Base-by-base conservation (phyloP, 129 eudicot genomes). In the Mikania micrantha region DNA sequence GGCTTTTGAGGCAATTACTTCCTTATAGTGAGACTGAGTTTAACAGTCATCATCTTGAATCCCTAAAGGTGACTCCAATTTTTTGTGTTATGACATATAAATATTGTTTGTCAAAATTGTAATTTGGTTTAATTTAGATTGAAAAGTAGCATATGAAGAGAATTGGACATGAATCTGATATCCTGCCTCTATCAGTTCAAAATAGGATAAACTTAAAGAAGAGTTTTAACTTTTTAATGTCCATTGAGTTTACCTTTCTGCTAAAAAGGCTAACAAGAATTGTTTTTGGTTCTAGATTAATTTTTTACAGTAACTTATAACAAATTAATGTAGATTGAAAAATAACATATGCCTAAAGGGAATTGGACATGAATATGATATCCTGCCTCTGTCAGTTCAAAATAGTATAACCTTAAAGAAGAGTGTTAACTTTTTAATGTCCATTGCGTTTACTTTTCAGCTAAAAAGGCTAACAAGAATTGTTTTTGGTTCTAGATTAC, bases 1-100 rank as follows among this genome's bases (percentile, higher is more conserved):
- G 98, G 96, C 98, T 92, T 82, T 73, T 92, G 71, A 87, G 96
- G 27, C 98, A 92, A 81, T 80, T 92, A 79, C 88, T 88, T 63
- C 98, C 98, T 60, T 80, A 92, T 52, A 92, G 95, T 50, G 82
- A 85, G 83, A 80, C 90, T 0, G 98, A 92, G 78, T 85, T 92
- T 27, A 92, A 80, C 54, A 78, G 81, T 60, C 62, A 68, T 66
- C 95, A 92, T 81, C 89, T 82, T 67, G 76, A 78, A 60, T 68
- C 84, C 73, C 92, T 92, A 32, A 79, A 77, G 72, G 98, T 84
- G 76, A 88, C 77, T 54, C 66, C 2, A 52, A 19, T 54, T 4
- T 61, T 50, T 28, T 11, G 29, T 47, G 36, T 48, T 61, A 22
- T 21, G 22, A 64, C 24, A 20, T n/a, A 27, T 10, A 5, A 8